phyloP scores from a whole-genome alignment of 163 green algal genomes.

The Chloromonas sp. region DNA sequence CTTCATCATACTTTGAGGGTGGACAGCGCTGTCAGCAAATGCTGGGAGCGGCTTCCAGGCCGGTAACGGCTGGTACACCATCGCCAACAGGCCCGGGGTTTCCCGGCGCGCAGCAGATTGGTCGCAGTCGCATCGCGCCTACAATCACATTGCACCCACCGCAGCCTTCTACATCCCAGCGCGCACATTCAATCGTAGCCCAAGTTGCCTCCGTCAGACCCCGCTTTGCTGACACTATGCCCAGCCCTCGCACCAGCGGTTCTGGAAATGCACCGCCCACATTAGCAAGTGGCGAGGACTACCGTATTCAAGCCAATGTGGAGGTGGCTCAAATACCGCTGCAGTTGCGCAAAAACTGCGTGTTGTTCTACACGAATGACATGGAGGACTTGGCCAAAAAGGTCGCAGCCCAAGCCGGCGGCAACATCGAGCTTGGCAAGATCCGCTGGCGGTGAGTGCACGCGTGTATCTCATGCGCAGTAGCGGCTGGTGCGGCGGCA shows the following conservation, averaged over 20 bases:
- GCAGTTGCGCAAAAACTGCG: slow-evolving; percentile 70
- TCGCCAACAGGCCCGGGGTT: too few species aligned
- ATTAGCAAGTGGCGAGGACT: slow-evolving; percentile 27
- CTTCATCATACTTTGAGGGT: too few species aligned
- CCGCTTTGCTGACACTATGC: background rate
- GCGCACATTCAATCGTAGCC: background rate
- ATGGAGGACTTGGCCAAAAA: slow-evolving; percentile 74
- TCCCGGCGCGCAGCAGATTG: too few species aligned
- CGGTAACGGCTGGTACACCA: too few species aligned
- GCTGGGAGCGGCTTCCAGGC: too few species aligned
- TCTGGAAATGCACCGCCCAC: background rate
- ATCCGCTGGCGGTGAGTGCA: slow-evolving; percentile 82
- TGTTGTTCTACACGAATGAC: slow-evolving; percentile 90
- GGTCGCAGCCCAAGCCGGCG: slow-evolving; percentile 55
- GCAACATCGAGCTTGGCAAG: slow-evolving; percentile 76
- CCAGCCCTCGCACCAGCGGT: background rate
- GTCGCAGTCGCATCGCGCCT: too few species aligned
- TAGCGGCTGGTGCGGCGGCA: too few species aligned
- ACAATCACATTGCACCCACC: too few species aligned
- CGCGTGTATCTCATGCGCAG: too few species aligned
- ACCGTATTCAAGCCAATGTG: slow-evolving; percentile 42
- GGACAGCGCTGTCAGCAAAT: too few species aligned
- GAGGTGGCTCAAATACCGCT: slow-evolving; percentile 15
- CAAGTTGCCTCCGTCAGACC: background rate
- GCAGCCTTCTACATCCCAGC: too few species aligned